phyloP scores from a whole-genome alignment of 768 basidiomycete genomes.

The Artomyces pyxidatus region DNA sequence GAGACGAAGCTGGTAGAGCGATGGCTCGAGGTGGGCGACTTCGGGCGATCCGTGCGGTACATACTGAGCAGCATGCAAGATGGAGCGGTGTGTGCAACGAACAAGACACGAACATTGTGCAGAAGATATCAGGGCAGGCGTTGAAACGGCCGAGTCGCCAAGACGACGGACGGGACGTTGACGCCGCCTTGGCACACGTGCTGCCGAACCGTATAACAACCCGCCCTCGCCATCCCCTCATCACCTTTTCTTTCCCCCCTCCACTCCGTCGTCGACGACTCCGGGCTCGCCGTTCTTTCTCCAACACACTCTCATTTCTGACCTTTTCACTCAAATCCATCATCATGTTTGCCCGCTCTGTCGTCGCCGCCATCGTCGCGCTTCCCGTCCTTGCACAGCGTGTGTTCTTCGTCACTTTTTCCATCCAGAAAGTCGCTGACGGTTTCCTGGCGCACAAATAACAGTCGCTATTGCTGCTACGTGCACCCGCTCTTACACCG shows the following conservation, averaged over 20 bases:
- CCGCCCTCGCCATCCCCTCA: neutral
- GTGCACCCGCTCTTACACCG: constrained; percentile 56
- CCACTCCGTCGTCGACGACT: neutral
- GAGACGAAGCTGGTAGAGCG: too few species aligned
- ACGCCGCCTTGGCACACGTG: neutral
- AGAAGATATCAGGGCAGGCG: too few species aligned
- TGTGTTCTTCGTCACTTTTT: constrained; percentile 17
- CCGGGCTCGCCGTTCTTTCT: neutral
- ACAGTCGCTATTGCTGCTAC: constrained; percentile 24
- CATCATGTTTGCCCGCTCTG: constrained; percentile 30
- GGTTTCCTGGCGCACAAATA: neutral
- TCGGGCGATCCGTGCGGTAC: too few species aligned
- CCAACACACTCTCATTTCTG: constrained; percentile 16
- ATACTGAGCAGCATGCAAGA: too few species aligned
- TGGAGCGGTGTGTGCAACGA: too few species aligned
- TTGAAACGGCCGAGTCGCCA: too few species aligned
- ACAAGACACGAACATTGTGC: too few species aligned
- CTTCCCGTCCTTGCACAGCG: constrained; percentile 39
- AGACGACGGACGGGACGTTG: neutral
- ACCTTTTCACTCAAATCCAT: constrained; percentile 8
- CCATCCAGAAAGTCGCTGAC: neutral
- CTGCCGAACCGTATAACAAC: neutral
- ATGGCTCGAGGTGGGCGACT: too few species aligned
- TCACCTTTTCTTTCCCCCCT: neutral
- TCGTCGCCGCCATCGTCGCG: constrained; percentile 36